Base-by-base conservation (phyloP, 768 basidiomycete genomes). In the Boletus speciosus region DNA sequence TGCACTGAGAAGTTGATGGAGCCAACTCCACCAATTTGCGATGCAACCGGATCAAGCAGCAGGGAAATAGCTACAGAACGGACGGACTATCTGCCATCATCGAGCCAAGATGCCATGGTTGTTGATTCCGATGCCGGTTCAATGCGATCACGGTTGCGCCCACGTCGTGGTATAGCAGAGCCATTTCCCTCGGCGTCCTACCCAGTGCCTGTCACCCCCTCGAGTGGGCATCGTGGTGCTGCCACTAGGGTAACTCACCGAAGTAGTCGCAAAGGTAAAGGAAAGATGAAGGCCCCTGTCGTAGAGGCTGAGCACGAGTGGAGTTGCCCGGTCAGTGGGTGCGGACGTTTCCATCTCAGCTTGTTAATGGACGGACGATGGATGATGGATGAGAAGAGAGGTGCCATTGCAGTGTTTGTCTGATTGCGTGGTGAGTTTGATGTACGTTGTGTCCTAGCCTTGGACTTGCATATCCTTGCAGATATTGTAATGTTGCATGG, bases 301-400 rank as follows among this genome's bases (percentile, higher is more conserved):
- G 76, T 63, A 19, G 78, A 84, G 61, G 81, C 71, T 31, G 74
- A 75, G 61, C 74, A 78, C 60, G 75, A 80, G 61, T 90, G 85
- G 85, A 59, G 42, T 15, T 90, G 88, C 62, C 88, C 88, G 0
- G 84, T 89, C 2, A 59, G 73, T 3, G 76, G 76, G 2, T 90
- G 88, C 62, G 78, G 71, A 10, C 67, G 66, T 14, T 59, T 73
- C 35, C 86, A 88, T 66, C 69, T 73, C 11, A 88, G 85, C 57
- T 75, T 85, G 34, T 75, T 79, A 55, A 61, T 85, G 11, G 76
- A 76, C 39, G 85, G 83, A 3, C 73, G 71, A 52, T 90, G 87
- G 86, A 74, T 70, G 36, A 80, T 78, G 63, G 84, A 86, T 58
- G 76, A 75, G 47, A 74, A 74, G 39, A 62, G 66, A 47, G 75